phyloP scores from a whole-genome alignment of 495 filamentous ascomycete species.

The Aspergillus wentii region DNA sequence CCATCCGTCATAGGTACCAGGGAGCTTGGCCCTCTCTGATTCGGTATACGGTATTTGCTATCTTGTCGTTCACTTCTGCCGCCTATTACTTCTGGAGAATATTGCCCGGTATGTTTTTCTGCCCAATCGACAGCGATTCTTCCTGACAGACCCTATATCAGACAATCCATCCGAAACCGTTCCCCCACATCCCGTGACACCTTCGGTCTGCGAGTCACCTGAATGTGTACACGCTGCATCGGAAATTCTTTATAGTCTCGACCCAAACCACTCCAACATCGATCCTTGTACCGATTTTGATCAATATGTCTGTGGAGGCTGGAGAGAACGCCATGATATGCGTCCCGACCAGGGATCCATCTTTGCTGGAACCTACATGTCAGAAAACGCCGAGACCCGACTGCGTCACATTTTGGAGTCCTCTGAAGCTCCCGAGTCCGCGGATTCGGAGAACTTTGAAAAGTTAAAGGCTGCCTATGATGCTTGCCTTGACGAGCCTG shows the following conservation, averaged over 20 bases:
- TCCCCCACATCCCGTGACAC: constrained; percentile 13
- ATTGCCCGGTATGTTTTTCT: constrained; percentile 7
- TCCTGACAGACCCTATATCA: constrained; percentile 1
- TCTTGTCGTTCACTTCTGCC: constrained; percentile 7
- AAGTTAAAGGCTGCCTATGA: constrained; percentile 60
- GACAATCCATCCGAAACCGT: constrained; percentile 2
- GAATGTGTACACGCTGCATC: constrained; percentile 67
- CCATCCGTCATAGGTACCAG: background rate
- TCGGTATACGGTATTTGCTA: constrained; percentile 5
- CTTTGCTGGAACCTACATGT: constrained; percentile 55
- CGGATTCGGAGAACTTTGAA: constrained; percentile 59
- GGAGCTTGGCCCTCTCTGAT: background rate
- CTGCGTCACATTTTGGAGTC: constrained; percentile 63
- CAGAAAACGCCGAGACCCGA: constrained; percentile 50
- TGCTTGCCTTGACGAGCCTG: constrained; percentile 58
- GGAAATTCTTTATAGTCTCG: constrained; percentile 61
- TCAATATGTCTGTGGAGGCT: constrained; percentile 64
- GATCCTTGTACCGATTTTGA: constrained; percentile 71
- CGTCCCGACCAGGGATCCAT: constrained; percentile 59
- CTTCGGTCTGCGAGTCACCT: constrained; percentile 48
- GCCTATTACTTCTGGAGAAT: constrained; percentile 12
- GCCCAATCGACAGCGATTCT: background rate
- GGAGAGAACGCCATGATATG: constrained; percentile 60
- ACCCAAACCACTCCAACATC: constrained; percentile 56
- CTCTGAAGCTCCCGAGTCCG: constrained; percentile 41